Evolutionary conservation across 2,329 filamentous ascomycete species (phyloP).

Genomic region (Ampelomyces quisqualis): DNA sequence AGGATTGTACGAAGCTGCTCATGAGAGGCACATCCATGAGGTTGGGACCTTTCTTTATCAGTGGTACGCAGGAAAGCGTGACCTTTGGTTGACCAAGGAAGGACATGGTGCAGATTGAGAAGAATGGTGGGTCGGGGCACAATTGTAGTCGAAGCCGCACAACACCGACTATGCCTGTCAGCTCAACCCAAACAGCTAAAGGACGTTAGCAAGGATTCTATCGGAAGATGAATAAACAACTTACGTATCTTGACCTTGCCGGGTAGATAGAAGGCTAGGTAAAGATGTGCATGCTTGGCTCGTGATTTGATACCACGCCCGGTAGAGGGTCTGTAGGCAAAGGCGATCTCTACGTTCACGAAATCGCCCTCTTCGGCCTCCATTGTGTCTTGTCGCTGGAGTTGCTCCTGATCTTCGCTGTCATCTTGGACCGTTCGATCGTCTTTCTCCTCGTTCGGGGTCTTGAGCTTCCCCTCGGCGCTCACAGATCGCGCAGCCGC

Average conservation of each 20-base stretch:
- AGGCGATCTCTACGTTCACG: conserved; percentile 72
- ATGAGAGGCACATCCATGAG: conserved; percentile 75
- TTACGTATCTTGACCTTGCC: conserved; percentile 55
- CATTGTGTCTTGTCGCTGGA: conserved; percentile 51
- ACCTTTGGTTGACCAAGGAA: conserved; percentile 75
- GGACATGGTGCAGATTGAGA: conserved; percentile 71
- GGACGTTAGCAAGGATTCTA: conserved; percentile 15
- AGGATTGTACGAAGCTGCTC: conserved; percentile 72
- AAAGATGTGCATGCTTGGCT: conserved; percentile 71
- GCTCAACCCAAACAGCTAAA: conserved; percentile 70
- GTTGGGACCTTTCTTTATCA: conserved; percentile 68
- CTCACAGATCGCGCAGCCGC: conserved; percentile 65
- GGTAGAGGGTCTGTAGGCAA: conserved; percentile 68
- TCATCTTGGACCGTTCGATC: conserved; percentile 55
- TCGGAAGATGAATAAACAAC: conserved; percentile 11
- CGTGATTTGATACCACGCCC: conserved; percentile 62
- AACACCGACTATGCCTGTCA: conserved; percentile 70
- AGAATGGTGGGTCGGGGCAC: conserved; percentile 74
- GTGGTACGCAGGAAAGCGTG: conserved; percentile 67
- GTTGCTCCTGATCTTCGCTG: conserved; percentile 41
- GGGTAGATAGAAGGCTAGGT: conserved; percentile 70
- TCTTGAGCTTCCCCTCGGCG: conserved; percentile 58
- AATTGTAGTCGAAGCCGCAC: conserved; percentile 69
- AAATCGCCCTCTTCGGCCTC: conserved; percentile 77
- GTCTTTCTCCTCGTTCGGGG: conserved; percentile 48